These are phyloP conservation scores for Ustilago crameri DNA, from an alignment of 1,284 basidiomycete species.

Conservation along the genomic window DNA sequence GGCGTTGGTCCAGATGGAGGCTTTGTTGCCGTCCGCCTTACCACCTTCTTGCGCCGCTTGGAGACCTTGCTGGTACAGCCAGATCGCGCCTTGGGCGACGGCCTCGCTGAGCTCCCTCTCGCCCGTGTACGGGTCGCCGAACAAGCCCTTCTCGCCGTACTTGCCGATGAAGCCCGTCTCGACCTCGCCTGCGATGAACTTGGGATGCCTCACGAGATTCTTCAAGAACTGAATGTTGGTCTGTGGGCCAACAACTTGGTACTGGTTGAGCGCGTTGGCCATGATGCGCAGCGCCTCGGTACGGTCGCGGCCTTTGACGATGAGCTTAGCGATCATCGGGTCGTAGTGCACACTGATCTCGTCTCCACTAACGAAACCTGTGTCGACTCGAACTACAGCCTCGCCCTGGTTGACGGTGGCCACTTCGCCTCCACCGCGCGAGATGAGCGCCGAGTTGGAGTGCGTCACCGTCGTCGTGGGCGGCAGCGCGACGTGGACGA, in stretches of 20 bases:
- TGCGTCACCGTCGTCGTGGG: constrained; percentile 66
- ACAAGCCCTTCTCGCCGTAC: constrained; percentile 33
- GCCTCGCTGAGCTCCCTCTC: constrained; percentile 16
- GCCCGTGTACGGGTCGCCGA: constrained; percentile 30
- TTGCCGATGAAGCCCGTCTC: constrained; percentile 89
- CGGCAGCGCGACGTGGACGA: constrained; percentile 77
- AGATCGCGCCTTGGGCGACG: constrained; percentile 24
- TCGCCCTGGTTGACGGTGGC: constrained; percentile 70
- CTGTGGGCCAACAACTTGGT: constrained; percentile 87
- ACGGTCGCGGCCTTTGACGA: constrained; percentile 87
- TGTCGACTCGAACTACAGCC: constrained; percentile 80
- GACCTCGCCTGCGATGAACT: constrained; percentile 83
- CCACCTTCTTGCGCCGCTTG: constrained; percentile 70
- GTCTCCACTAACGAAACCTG: constrained; percentile 81
- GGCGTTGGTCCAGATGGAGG: constrained; percentile 14
- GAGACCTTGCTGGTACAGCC: constrained; percentile 12
- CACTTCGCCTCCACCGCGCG: not conserved
- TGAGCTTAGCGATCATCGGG: constrained; percentile 92
- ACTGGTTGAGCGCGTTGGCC: constrained; percentile 82
- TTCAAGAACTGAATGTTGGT: constrained; percentile 92
- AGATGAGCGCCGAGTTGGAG: constrained; percentile 10
- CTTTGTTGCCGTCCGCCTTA: constrained; percentile 74
- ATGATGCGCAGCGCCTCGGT: constrained; percentile 84
- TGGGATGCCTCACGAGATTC: constrained; percentile 78
- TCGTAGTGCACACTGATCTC: constrained; percentile 81